A percentile compares a stretch with the other conserved stretches of the same genome.
Evolutionary conservation across 2,329 filamentous ascomycete genomes (phyloP).

Genomic region (Apiospora marii): DNA sequence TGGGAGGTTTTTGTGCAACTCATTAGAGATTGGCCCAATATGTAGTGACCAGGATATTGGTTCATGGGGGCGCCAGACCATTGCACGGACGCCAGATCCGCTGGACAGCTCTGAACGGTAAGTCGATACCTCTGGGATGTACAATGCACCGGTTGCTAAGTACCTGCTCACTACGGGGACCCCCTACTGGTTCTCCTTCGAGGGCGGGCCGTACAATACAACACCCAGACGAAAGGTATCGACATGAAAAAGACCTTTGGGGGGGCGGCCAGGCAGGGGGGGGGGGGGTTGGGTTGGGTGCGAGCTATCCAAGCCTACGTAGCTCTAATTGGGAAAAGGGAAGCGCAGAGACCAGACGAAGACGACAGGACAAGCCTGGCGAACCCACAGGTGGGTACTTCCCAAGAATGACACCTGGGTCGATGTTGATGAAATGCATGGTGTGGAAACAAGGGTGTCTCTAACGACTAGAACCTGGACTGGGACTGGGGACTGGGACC

Average conservation of each 20-base stretch:
- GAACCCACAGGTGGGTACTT: slow-evolving; percentile 18
- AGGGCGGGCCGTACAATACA: slow-evolving; percentile 19
- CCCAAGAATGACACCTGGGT: slow-evolving; percentile 19
- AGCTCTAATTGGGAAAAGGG: slow-evolving; percentile 20
- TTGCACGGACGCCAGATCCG: slow-evolving; percentile 43
- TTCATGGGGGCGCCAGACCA: slow-evolving; percentile 37
- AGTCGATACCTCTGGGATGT: slow-evolving; percentile 18
- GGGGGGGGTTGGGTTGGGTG: slow-evolving; percentile 16
- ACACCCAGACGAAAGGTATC: slow-evolving; percentile 20
- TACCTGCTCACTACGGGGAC: slow-evolving; percentile 12
- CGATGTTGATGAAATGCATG: slow-evolving; percentile 20
- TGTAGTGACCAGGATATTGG: slow-evolving; percentile 41
- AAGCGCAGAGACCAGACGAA: slow-evolving; percentile 17
- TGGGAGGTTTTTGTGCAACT: slow-evolving; percentile 47
- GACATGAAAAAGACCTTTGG: background rate
- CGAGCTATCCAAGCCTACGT: slow-evolving; percentile 15
- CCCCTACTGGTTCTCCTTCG: slow-evolving; percentile 2
- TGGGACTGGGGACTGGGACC: slow-evolving; percentile 11
- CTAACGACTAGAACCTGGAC: slow-evolving; percentile 17
- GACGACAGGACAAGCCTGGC: slow-evolving; percentile 19
- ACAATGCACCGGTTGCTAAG: slow-evolving; percentile 16
- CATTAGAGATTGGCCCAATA: slow-evolving; percentile 46
- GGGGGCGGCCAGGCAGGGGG: slow-evolving; percentile 14
- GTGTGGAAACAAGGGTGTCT: slow-evolving; percentile 23
- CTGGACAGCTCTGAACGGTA: slow-evolving; percentile 29